These are phyloP conservation scores for Calocybe gangraenosa DNA, from an alignment of 768 basidiomycete genomes.

Conservation along the genomic window DNA sequence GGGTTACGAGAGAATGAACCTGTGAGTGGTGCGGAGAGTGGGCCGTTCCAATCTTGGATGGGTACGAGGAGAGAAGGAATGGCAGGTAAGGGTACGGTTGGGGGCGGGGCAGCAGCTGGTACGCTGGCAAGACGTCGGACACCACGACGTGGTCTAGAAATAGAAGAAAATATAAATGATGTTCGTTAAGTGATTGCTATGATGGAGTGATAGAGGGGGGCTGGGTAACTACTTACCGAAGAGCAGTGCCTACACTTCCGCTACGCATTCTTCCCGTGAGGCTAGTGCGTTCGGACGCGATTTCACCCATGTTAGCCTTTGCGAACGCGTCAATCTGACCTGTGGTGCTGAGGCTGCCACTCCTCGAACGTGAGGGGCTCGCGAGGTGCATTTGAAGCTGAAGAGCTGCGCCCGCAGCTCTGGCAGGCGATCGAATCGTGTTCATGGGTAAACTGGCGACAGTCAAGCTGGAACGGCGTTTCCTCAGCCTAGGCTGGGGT, in stretches of 20 bases:
- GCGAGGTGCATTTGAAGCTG: constrained; percentile 44
- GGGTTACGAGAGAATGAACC: constrained; percentile 5
- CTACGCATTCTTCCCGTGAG: constrained; percentile 52
- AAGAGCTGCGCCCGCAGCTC: constrained; percentile 46
- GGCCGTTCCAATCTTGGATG: constrained; percentile 4
- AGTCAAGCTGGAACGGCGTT: constrained; percentile 61
- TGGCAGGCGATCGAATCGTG: constrained; percentile 52
- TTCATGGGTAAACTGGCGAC: constrained; percentile 49
- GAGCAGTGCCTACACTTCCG: constrained; percentile 41
- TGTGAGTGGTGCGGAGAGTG: constrained; percentile 9
- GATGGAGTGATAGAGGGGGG: too few species aligned
- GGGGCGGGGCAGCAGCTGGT: constrained; percentile 34
- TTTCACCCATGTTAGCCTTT: constrained; percentile 9
- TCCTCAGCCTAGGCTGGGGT: constrained; percentile 42
- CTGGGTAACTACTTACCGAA: constrained; percentile 25
- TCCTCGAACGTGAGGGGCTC: constrained; percentile 38
- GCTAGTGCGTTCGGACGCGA: constrained; percentile 31
- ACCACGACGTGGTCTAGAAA: constrained; percentile 34
- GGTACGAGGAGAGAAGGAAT: constrained; percentile 20
- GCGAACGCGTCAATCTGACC: constrained; percentile 7
- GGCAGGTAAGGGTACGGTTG: constrained; percentile 36
- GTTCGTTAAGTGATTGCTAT: too few species aligned
- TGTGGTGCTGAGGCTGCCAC: constrained; percentile 36
- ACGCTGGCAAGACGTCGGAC: constrained; percentile 30
- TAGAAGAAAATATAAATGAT: constrained; percentile 1